Conservation (phyloP, 345 rosid species). For the Kernera saxatilis region DNA sequence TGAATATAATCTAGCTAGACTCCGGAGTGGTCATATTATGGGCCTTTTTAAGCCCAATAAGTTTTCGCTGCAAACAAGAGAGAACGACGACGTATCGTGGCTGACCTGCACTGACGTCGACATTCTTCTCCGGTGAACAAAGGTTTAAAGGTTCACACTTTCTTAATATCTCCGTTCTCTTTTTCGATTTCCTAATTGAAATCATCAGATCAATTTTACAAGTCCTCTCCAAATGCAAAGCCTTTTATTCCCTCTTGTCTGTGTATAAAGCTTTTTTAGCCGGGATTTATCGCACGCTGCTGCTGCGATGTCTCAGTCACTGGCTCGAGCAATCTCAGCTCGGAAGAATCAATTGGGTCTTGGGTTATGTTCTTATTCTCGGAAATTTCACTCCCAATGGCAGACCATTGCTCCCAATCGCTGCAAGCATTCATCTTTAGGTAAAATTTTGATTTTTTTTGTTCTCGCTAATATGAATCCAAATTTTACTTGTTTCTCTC, state of each 20-base stretch:
- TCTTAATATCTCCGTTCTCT: neutral
- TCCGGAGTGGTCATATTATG: too few relatives aligned
- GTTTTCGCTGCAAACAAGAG: too few relatives aligned
- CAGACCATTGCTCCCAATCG: neutral
- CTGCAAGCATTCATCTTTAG: constrained; percentile 1
- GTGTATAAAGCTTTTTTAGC: neutral
- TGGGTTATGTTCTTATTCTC: neutral
- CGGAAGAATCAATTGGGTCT: constrained; percentile 21
- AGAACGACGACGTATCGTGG: neutral
- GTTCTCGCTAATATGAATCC: neutral
- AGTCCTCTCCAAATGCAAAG: neutral
- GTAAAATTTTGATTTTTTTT: neutral
- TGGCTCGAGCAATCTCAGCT: constrained; percentile 26
- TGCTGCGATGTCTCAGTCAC: constrained; percentile 27
- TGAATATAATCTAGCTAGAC: too few relatives aligned
- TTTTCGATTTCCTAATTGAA: neutral
- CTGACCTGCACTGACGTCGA: neutral
- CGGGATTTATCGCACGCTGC: neutral
- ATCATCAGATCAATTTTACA: neutral
- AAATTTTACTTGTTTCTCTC: neutral
- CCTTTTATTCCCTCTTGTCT: neutral
- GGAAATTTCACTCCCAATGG: neutral
- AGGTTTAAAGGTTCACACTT: constrained; percentile 9
- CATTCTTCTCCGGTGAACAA: neutral
- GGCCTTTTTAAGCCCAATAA: too few relatives aligned